A percentile compares a stretch with the other conserved stretches of the same genome.
Conservation (phyloP, 306 rosid genomes). For the Cyclanthera cordifolia region DNA sequence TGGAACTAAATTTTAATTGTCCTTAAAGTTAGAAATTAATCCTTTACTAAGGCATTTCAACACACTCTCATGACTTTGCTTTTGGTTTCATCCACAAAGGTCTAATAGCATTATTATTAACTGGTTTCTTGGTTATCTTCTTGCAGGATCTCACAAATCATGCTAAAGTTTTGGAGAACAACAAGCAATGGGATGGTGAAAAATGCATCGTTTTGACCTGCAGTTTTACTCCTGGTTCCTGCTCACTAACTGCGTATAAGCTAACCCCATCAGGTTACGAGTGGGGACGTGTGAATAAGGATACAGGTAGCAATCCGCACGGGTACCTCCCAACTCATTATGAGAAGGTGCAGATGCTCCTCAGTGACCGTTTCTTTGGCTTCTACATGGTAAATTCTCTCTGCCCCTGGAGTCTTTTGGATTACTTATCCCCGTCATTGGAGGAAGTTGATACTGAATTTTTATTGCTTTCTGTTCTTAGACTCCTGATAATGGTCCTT, state of each 20-base stretch:
- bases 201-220: constrained; percentile 88
- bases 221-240: constrained; percentile 98
- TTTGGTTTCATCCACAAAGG: too few species aligned
- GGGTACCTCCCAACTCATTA: constrained; percentile 97
- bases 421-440: neutral
- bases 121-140: neutral
- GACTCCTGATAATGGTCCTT: constrained; percentile 93
- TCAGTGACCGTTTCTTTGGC: constrained; percentile 93
- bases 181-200: constrained; percentile 99
- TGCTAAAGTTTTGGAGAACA: constrained; percentile 85
- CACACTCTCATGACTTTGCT: too few species aligned
- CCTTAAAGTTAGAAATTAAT: too few species aligned
- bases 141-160: constrained; percentile 89
- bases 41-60: too few species aligned
- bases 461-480: constrained; percentile 18
- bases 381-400: constrained; percentile 74
- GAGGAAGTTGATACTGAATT: neutral
- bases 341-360: constrained; percentile 99
- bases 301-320: constrained; percentile 90
- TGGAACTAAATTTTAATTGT: too few species aligned
- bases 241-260: constrained; percentile 90
- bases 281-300: constrained; percentile 97
- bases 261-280: constrained; percentile 94
- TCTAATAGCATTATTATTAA: too few species aligned
- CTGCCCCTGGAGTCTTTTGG: neutral